Base-by-base conservation (phyloP, 352 stramenopile species). In the Aphanomyces stellatus region DNA sequence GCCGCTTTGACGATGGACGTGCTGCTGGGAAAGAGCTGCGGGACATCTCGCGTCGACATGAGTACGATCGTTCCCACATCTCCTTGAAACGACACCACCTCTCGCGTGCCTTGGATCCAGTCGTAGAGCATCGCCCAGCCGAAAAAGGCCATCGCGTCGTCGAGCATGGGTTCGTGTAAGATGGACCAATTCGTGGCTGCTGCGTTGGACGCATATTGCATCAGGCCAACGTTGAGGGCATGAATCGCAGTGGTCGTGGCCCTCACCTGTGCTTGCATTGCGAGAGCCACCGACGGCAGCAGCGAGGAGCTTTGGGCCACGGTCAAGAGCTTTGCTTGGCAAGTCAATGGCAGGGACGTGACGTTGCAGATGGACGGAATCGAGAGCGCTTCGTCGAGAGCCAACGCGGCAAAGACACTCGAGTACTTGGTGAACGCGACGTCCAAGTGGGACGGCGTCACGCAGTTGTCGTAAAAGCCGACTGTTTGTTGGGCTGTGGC, bases 71-170 rank as follows among this genome's bases (percentile, higher is more conserved):
- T 65, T 1, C 6, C 7, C 4, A 13, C 4, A 17, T 65, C 57
- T 17, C 57, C 57, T 41, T 65, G 25, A 51, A 65, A 65, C 17
- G 34, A 53, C 25, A 65, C 57, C 4, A 65, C 57, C 30, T 65
- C 57, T 10, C 57, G 40, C 28, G 13, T 4, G 25, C 57, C 57
- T 28, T 51, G 5, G 2, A 55, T 25, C 57, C 57, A 65, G 19
- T 65, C 34, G 30, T 42, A 65, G 13, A 65, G 13, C 7, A n/a
- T 22, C 1, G 4, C 15, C 57, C 57, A 65, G 3, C 57, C 57
- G 28, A 34, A 51, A 22, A 65, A 65, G 1, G 25, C 4, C 33
- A 13, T 11, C 42, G 33, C 19, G 41, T 65, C 6, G 57, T 51
- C 43, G 15, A 65, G 30, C 25, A 65, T 10, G 2, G 6, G 6